A percentile compares a stretch with the other conserved stretches of the same genome.
phyloP scores from a whole-genome alignment of 2,329 filamentous ascomycete genomes.

The Paracorniculantispora psalliotae region DNA sequence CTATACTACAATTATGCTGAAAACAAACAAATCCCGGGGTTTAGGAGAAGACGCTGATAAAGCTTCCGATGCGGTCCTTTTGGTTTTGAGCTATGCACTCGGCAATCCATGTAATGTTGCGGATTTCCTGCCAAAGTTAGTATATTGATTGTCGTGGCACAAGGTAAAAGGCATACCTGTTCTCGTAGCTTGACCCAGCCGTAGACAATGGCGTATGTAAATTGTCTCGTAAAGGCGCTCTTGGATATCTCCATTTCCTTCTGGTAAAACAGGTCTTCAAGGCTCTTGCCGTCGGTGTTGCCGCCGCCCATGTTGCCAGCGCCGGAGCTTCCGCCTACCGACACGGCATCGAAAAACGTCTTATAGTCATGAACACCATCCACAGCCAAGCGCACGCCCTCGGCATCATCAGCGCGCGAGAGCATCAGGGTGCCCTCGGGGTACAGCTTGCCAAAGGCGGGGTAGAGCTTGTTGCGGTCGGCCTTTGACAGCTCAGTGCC shows the following conservation, averaged over 20 bases:
- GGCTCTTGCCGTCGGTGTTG: constrained; percentile 76
- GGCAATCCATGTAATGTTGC: constrained; percentile 99
- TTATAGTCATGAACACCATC: constrained; percentile 94
- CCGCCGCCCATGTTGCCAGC: constrained; percentile 80
- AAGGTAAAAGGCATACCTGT: constrained; percentile 61
- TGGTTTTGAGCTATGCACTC: constrained; percentile 99
- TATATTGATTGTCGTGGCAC: constrained; percentile 20
- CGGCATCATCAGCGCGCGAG: constrained; percentile 87
- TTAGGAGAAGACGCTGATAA: constrained; percentile 87
- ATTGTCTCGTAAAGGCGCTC: constrained; percentile 89
- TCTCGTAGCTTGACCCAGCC: constrained; percentile 97
- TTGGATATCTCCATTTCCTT: constrained; percentile 99
- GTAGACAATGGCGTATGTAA: constrained; percentile 91
- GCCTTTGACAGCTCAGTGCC: constrained; percentile 92
- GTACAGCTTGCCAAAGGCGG: constrained; percentile 82
- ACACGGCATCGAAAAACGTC: constrained; percentile 88
- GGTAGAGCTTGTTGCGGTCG: constrained; percentile 94
- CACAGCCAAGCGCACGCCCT: constrained; percentile 88
- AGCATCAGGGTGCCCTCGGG: constrained; percentile 95
- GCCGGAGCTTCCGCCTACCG: constrained; percentile 64
- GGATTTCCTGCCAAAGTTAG: constrained; percentile 70
- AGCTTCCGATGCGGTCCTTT: constrained; percentile 97
- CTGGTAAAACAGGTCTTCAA: constrained; percentile 98
- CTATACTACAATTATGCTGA: constrained; percentile 40
- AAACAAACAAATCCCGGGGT: constrained; percentile 18